phyloP scores from a whole-genome alignment of 352 stramenopile species.

The Globisporangium paddicum region DNA sequence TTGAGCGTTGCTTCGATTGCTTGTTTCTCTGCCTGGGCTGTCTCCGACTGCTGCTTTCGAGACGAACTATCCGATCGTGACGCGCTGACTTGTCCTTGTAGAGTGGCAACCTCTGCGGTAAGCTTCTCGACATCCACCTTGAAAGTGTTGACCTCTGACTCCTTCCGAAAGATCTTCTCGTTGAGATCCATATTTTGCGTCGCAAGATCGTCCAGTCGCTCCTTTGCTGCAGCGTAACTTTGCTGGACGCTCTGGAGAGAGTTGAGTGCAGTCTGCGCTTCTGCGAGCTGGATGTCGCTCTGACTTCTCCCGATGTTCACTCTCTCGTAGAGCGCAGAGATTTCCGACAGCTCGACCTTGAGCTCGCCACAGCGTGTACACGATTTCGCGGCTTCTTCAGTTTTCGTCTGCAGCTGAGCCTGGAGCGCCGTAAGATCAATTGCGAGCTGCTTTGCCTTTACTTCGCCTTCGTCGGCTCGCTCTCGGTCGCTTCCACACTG shows the following conservation, averaged over 20 bases:
- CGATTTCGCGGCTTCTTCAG: slow-evolving; percentile 23
- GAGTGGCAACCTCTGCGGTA: slow-evolving; percentile 29
- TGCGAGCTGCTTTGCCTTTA: slow-evolving; percentile 26
- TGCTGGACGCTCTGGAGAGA: slow-evolving; percentile 41
- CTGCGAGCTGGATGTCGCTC: slow-evolving; percentile 52
- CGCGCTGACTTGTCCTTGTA: slow-evolving; percentile 34
- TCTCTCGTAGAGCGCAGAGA: slow-evolving; percentile 50
- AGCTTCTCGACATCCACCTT: slow-evolving; percentile 43
- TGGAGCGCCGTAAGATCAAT: slow-evolving; percentile 29
- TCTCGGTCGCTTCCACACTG: slow-evolving; percentile 43
- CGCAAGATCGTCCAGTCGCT: slow-evolving; percentile 38
- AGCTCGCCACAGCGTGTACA: slow-evolving; percentile 39
- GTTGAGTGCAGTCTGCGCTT: slow-evolving; percentile 39
- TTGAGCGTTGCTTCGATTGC: slow-evolving; percentile 31
- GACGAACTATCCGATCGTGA: slow-evolving; percentile 42
- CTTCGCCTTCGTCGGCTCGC: slow-evolving; percentile 43
- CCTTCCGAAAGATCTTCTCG: slow-evolving; percentile 52
- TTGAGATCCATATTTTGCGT: slow-evolving; percentile 52
- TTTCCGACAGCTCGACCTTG: slow-evolving; percentile 43
- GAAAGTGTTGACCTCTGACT: slow-evolving; percentile 37
- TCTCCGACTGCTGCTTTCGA: slow-evolving; percentile 35
- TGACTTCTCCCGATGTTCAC: slow-evolving; percentile 52
- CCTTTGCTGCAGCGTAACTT: slow-evolving; percentile 26
- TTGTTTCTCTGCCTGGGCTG: slow-evolving; percentile 39
- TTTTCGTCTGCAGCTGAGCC: slow-evolving; percentile 28